Conservation (phyloP, 345 rosid genomes). For the Camelina neglecta region DNA sequence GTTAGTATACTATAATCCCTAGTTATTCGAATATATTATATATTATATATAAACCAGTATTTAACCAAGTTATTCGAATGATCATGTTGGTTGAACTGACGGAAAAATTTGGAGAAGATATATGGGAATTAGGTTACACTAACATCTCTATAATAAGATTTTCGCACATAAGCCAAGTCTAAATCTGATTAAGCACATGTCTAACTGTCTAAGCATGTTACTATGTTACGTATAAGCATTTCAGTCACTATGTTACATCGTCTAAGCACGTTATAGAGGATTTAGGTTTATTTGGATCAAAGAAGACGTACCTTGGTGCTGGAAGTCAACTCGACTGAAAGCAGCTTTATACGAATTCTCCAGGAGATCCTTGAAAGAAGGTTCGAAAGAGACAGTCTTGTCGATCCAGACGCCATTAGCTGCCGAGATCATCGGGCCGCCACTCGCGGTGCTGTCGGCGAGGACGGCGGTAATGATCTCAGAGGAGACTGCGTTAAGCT, state of each 20-base stretch:
- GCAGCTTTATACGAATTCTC: conserved; percentile 61
- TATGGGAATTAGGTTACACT: neutral
- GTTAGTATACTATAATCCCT: neutral
- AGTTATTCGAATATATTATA: no score
- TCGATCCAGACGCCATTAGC: conserved; percentile 75
- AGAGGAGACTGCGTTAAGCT: conserved; percentile 63
- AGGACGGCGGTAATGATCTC: conserved; percentile 58
- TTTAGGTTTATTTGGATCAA: neutral
- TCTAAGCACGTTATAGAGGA: neutral
- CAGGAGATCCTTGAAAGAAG: conserved; percentile 61
- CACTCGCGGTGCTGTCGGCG: conserved; percentile 62
- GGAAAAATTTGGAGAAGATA: neutral
- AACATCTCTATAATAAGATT: neutral
- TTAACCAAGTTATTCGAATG: neutral
- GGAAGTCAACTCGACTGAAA: conserved; percentile 66
- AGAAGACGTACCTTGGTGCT: conserved; percentile 54
- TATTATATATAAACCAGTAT: no score
- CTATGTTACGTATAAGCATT: no score
- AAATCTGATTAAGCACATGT: neutral
- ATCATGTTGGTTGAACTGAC: neutral
- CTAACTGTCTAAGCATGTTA: no score
- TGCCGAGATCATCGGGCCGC: conserved; percentile 63
- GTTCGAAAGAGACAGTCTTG: conserved; percentile 53
- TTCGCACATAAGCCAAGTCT: neutral
- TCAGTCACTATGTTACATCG: no score